Base-by-base conservation (phyloP, 2,329 filamentous ascomycete genomes). In the Furcasterigmium sp. region DNA sequence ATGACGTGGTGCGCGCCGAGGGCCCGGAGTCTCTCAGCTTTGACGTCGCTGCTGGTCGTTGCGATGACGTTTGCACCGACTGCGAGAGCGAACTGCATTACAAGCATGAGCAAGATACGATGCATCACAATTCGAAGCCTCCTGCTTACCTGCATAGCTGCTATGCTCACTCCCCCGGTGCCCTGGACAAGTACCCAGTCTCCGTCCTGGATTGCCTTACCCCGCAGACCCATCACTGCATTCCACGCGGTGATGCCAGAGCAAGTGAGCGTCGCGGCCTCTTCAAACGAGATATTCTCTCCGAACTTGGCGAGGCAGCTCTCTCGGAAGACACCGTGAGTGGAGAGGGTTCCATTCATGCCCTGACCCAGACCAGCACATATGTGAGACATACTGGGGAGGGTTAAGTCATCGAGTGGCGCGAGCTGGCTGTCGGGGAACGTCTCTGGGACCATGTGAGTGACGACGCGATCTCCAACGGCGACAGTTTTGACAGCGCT, bases 1-100 rank as follows among this genome's bases (percentile, higher is more conserved):
- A 85, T 69, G 2, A 75, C 63, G 36, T 77, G 66, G 42, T 72
- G 67, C 1, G 78, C 82, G 3, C 82, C 81, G 7, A 84, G 66
- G 18, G 68, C 58, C 47, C 68, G 72, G 15, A 82, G 67, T 23
- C 64, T 65, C 39, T 72, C 56, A 0, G 71, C 71, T 57, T 84
- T 84, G 7, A 64, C 62, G 8, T 75, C 67, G 1, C 72, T 75
- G 0, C 74, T 80, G 0, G 76, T 81, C 0, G 79, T 84, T 1
- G 81, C 69, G 30, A 85, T 76, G 2, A 81, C 72, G 2, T 49
- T 70, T 8, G 74, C 72, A 3, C 75, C 76, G 2, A 65, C 65
- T 0, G 75, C 73, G 37, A 67, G 63, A 8, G 75, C 73, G 30
- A 69, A 55, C 28, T 41, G 39, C 10, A 41, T 18, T 26, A 26